phyloP scores from a whole-genome alignment of 345 rosid genomes.

The Sonneratia caseolaris region DNA sequence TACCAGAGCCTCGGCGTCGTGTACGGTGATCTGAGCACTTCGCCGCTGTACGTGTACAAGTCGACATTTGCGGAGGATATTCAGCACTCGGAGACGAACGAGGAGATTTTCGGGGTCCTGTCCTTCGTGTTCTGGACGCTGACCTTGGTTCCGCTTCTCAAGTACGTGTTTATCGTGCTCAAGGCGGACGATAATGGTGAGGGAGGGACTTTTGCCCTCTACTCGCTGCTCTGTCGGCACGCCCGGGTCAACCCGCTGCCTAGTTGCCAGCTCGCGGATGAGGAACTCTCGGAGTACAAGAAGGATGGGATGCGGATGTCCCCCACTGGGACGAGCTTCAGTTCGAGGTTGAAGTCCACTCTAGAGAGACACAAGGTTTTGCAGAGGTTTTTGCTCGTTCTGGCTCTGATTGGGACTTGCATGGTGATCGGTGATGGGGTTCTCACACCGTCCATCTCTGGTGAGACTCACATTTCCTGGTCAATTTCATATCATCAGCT shows the following conservation, averaged over 20 bases:
- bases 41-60: conserved; percentile 12
- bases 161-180: conserved; percentile 9
- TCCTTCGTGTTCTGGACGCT: conserved; percentile 8
- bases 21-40: conserved; percentile 9
- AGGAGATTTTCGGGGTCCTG: conserved; percentile 7
- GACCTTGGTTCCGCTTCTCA: conserved; percentile 5
- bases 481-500: background rate
- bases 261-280: conserved; percentile 5
- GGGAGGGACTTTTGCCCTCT: conserved; percentile 12
- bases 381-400: conserved; percentile 9
- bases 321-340: background rate
- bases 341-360: conserved; percentile 2
- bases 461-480: conserved; percentile 1
- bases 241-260: conserved; percentile 1
- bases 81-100: background rate
- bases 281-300: conserved; percentile 7
- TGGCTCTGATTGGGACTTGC: conserved; percentile 10
- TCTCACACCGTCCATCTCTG: conserved; percentile 9
- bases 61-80: conserved; percentile 6
- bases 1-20: conserved; percentile 11
- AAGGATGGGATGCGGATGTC: conserved; percentile 1
- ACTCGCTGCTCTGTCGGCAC: conserved; percentile 4
- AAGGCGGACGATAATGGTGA: conserved; percentile 11
- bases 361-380: conserved; percentile 2
- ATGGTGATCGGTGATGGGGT: conserved; percentile 15